A percentile compares a stretch with the other conserved stretches of the same genome.
Conservation (phyloP, 2,329 filamentous ascomycete species). For the Cordyceps tenuipes region DNA sequence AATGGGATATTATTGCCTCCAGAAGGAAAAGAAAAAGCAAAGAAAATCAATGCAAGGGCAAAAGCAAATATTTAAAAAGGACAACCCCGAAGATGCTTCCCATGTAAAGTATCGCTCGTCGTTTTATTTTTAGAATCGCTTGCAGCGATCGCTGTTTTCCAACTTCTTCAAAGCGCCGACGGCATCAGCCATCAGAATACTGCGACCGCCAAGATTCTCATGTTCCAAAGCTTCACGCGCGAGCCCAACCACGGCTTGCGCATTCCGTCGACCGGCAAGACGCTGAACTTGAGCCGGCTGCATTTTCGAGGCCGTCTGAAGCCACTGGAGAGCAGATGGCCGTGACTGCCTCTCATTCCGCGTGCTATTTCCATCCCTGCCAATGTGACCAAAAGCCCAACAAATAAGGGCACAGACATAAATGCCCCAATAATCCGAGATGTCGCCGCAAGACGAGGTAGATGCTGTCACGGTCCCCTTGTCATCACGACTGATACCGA, state of each 20-base stretch:
- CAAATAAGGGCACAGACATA: constrained; percentile 51
- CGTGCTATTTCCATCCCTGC: constrained; percentile 14
- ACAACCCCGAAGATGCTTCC: not conserved
- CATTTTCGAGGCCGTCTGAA: constrained; percentile 33
- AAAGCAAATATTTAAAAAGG: not conserved
- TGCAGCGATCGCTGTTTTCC: constrained; percentile 35
- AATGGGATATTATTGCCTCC: not conserved
- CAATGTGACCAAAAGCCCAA: constrained; percentile 44
- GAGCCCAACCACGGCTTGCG: constrained; percentile 38
- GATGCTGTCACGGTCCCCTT: constrained; percentile 6
- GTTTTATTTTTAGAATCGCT: constrained; percentile 29
- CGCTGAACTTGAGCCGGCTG: constrained; percentile 31
- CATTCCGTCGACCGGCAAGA: constrained; percentile 33
- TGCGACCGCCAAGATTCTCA: constrained; percentile 41
- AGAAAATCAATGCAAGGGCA: too few species aligned
- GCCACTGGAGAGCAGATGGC: constrained; percentile 27
- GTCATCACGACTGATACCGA: constrained; percentile 22
- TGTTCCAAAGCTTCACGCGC: constrained; percentile 38
- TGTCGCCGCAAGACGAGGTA: constrained; percentile 23
- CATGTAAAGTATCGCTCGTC: not conserved
- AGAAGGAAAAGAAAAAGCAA: not conserved
- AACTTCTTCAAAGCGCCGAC: constrained; percentile 43
- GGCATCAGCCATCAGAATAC: constrained; percentile 44
- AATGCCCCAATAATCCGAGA: constrained; percentile 46
- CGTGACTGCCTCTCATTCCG: constrained; percentile 17